Conservation (phyloP, 805 yeast genomes). For the Yarrowia osloensis region DNA sequence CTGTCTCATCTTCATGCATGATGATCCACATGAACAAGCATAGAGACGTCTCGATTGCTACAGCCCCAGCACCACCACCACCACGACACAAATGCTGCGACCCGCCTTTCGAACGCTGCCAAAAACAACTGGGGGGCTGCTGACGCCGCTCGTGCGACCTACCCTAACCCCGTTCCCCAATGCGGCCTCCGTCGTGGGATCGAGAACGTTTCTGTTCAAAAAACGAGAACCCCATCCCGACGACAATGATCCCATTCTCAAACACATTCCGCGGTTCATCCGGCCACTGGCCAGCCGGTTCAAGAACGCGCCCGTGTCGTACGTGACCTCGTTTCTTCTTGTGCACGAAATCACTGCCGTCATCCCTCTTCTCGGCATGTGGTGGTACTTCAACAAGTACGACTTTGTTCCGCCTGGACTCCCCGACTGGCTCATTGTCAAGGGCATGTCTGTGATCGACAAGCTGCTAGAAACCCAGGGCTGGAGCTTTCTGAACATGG, state of each 20-base stretch:
- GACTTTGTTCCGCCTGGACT: conserved; percentile 56
- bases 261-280: conserved; percentile 53
- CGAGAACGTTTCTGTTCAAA: neutral
- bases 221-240: conserved; percentile 18
- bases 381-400: conserved; percentile 64
- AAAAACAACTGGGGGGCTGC: neutral
- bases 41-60: neutral
- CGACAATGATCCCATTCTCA: conserved; percentile 40
- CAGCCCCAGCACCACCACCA: neutral
- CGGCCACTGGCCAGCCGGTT: conserved; percentile 54
- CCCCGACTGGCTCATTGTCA: conserved; percentile 62
- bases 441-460: conserved; percentile 35
- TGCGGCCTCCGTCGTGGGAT: neutral
- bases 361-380: conserved; percentile 64
- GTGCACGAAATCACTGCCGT: conserved; percentile 78
- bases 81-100: neutral
- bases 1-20: too few relatives aligned
- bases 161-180: neutral
- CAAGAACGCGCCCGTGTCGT: conserved; percentile 58
- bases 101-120: conserved; percentile 4
- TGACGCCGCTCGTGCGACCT: neutral
- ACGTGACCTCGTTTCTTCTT: conserved; percentile 62
- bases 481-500: conserved; percentile 43
- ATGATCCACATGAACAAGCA: neutral
- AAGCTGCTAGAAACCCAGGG: conserved; percentile 36